Conservation (phyloP, 768 basidiomycete species). For the Kwoniella sp. region DNA sequence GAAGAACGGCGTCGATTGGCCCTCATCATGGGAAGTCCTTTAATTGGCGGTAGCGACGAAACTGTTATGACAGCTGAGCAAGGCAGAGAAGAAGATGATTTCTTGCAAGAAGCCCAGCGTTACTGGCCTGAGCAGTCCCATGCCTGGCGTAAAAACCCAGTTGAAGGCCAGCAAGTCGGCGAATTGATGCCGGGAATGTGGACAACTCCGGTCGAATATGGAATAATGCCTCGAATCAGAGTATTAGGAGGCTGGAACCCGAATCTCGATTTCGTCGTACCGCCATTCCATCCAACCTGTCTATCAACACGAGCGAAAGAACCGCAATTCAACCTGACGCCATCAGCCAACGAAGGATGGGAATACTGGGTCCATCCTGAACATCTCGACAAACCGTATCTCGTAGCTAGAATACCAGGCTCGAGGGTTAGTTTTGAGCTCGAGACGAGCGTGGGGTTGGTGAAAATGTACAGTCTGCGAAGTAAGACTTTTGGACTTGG, state of each 20-base stretch:
- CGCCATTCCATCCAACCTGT: conserved; percentile 42
- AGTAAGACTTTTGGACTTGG: conserved; percentile 52
- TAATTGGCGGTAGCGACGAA: not conserved
- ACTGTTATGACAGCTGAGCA: conserved; percentile 1
- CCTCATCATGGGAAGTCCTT: not conserved
- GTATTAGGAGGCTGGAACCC: conserved; percentile 47
- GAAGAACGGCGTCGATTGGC: not conserved
- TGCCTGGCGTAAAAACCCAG: conserved; percentile 32
- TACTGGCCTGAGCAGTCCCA: conserved; percentile 32
- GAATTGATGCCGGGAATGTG: conserved; percentile 44
- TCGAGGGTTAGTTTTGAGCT: conserved; percentile 43
- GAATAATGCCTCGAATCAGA: conserved; percentile 39
- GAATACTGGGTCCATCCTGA: conserved; percentile 51
- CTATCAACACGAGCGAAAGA: conserved; percentile 34
- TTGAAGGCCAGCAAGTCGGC: conserved; percentile 24
- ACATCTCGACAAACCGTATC: conserved; percentile 50
- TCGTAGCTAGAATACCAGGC: conserved; percentile 41
- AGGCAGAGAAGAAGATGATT: conserved; percentile 4
- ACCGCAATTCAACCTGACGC: conserved; percentile 46
- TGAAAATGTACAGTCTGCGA: conserved; percentile 53
- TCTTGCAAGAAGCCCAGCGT: conserved; percentile 3
- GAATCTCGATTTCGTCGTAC: conserved; percentile 26
- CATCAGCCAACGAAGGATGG: conserved; percentile 41
- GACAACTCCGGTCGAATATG: conserved; percentile 34
- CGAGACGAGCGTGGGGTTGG: conserved; percentile 44